phyloP scores from a whole-genome alignment of 441 rosid genomes.

The Jatropha podagrica region DNA sequence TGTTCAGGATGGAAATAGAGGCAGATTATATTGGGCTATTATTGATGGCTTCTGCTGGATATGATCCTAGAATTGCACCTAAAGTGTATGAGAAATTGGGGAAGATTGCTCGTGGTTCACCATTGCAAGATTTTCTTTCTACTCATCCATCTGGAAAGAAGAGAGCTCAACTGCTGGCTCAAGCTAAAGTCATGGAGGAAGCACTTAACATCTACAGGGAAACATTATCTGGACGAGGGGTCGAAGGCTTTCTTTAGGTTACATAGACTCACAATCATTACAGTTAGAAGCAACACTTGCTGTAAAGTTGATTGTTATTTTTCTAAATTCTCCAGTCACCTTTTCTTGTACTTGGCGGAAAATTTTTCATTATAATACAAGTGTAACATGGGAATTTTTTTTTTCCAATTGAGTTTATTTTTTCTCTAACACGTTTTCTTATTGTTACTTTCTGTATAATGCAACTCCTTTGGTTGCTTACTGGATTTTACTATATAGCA shows the following conservation, averaged over 20 bases:
- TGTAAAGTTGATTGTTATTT: neutral
- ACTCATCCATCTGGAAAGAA: conserved; percentile 97
- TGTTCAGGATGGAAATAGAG: conserved; percentile 76
- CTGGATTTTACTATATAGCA: too few relatives aligned
- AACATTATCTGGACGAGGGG: conserved; percentile 52
- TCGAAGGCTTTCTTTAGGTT: conserved; percentile 80
- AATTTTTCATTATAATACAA: neutral
- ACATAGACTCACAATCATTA: neutral
- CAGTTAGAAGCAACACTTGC: neutral
- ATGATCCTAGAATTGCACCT: conserved; percentile 89
- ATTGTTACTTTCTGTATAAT: too few relatives aligned
- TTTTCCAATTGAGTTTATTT: too few relatives aligned
- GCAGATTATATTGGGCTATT: conserved; percentile 80
- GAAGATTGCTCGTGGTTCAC: conserved; percentile 47
- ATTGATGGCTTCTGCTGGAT: conserved; percentile 85
- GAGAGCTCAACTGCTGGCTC: conserved; percentile 70
- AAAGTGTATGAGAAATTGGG: conserved; percentile 78
- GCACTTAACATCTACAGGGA: conserved; percentile 73
- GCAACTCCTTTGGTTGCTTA: too few relatives aligned
- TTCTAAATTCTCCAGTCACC: neutral
- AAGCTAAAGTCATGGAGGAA: conserved; percentile 92
- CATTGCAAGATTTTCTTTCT: conserved; percentile 61
- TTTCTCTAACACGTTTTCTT: too few relatives aligned
- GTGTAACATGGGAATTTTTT: neutral
- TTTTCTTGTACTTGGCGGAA: neutral